Percentiles rank a stretch among this genome's conserved stretches.
Evolutionary conservation across 2,329 filamentous ascomycete species (phyloP).

Genomic region (Sporothrix protearum): DNA sequence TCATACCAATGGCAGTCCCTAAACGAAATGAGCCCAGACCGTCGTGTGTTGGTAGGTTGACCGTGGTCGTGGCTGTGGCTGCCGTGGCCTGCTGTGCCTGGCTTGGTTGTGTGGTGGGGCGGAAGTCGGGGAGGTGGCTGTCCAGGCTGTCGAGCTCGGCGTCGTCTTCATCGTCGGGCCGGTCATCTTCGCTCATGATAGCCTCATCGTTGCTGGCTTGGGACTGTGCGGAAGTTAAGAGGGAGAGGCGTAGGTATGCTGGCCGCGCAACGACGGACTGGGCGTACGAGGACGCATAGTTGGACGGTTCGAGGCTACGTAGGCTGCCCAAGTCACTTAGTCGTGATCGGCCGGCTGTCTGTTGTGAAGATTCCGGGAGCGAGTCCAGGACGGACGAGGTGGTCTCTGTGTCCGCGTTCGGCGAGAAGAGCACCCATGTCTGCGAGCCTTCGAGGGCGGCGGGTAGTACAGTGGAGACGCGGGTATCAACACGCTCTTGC

Average conservation of each 20-base stretch:
- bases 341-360: conserved; percentile 65
- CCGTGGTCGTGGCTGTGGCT: conserved; percentile 4
- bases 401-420: conserved; percentile 56
- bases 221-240: conserved; percentile 31
- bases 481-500: conserved; percentile 18
- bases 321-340: conserved; percentile 79
- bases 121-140: conserved; percentile 84
- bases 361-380: conserved; percentile 60
- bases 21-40: conserved; percentile 81
- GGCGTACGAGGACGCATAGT: conserved; percentile 30
- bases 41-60: conserved; percentile 77
- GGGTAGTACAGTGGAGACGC: background rate
- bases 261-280: conserved; percentile 29
- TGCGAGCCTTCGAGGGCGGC: conserved; percentile 61
- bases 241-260: conserved; percentile 32
- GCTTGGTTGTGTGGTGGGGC: conserved; percentile 43
- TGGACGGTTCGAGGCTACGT: conserved; percentile 63
- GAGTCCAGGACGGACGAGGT: conserved; percentile 65
- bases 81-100: conserved; percentile 1
- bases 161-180: conserved; percentile 55
- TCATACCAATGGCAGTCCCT: conserved; percentile 50
- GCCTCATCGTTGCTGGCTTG: conserved; percentile 5
- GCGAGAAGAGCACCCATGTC: conserved; percentile 96
- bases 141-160: conserved; percentile 89
- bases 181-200: conserved; percentile 38